Base-by-base conservation (phyloP, 1,284 basidiomycete genomes). In the Fomitopsis pinicola region DNA sequence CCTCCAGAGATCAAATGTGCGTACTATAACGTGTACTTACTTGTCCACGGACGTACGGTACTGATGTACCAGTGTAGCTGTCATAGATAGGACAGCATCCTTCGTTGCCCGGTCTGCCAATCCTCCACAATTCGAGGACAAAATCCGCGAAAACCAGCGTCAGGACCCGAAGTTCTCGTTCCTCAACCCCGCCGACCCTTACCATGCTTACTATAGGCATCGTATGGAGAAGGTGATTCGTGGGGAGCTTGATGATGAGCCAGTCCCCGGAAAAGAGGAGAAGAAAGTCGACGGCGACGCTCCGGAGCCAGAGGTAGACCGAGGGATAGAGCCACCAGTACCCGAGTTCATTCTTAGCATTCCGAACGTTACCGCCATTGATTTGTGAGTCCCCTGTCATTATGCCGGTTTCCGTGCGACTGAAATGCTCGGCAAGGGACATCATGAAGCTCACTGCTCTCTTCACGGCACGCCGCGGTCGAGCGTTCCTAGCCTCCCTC, bases 141-240 rank as follows among this genome's bases (percentile, higher is more conserved):
- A 96, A 80, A 95, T 98, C 73, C 87, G 94, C 69, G 94, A 97
- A 77, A 89, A 91, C 71, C 95, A 96, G 76, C 93, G 94, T 78
- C 85, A 88, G 65, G 95, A 98, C 80, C 93, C 95, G 65, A 95
- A 97, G 77, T 98, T 98, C 82, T 92, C 95, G 60, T 98, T 98
- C 81, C 83, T 98, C 75, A 95, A 95, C 78, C 86, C 91, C 62
- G 87, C 88, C 61, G 96, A 98, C 81, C 94, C 96, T 68, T 98
- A 97, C 79, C 92, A 98, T 87, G 91, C 92, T 65, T 98, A 98
- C 79, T 98, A 98, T 75, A 87, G 91, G 71, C 88, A 95, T 79
- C 88, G 91, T 72, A 86, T 95, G 77, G 89, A 92, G 58, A 86
- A 85, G 70, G 84, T 93, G 65, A 76, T 85, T 63, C 82, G 87